Conservation (phyloP, 768 basidiomycete species). For the Russula foetens region DNA sequence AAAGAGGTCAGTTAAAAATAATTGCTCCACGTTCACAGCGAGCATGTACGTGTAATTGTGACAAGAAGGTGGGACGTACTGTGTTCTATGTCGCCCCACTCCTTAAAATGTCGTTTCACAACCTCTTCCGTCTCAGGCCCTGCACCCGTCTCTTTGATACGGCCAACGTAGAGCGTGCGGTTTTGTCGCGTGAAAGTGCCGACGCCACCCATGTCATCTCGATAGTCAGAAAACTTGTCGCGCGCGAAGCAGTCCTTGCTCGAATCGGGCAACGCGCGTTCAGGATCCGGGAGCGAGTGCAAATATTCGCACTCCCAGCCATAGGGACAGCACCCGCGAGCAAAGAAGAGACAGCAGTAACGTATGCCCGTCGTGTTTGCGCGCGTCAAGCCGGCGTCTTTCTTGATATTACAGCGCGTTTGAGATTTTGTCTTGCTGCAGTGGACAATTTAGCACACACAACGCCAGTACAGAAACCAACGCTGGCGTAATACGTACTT, state of each 20-base stretch:
- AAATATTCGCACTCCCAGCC: conserved; percentile 98
- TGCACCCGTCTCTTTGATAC: conserved; percentile 85
- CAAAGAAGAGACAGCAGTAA: conserved; percentile 92
- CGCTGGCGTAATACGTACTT: conserved; percentile 49
- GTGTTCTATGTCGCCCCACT: conserved; percentile 90
- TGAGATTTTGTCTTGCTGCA: conserved; percentile 87
- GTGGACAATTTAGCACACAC: conserved; percentile 6
- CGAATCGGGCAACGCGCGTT: conserved; percentile 69
- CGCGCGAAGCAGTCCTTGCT: conserved; percentile 96
- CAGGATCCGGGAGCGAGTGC: conserved; percentile 75
- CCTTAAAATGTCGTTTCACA: conserved; percentile 84
- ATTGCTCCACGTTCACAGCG: too few species aligned
- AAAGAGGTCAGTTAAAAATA: too few species aligned
- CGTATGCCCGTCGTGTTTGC: conserved; percentile 90
- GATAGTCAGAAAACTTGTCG: conserved; percentile 94
- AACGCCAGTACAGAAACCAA: not conserved
- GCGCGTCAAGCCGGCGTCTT: conserved; percentile 87
- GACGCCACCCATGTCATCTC: conserved; percentile 99
- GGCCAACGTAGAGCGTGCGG: conserved; percentile 88
- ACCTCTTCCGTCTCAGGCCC: conserved; percentile 90
- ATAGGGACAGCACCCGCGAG: conserved; percentile 95
- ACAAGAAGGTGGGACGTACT: conserved; percentile 43
- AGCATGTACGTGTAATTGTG: too few species aligned
- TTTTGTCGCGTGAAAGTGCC: conserved; percentile 94
- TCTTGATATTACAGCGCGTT: conserved; percentile 81